These are phyloP conservation scores for Penicillium corylophilum DNA, from an alignment of 2,329 filamentous ascomycete species.

Conservation along the genomic window DNA sequence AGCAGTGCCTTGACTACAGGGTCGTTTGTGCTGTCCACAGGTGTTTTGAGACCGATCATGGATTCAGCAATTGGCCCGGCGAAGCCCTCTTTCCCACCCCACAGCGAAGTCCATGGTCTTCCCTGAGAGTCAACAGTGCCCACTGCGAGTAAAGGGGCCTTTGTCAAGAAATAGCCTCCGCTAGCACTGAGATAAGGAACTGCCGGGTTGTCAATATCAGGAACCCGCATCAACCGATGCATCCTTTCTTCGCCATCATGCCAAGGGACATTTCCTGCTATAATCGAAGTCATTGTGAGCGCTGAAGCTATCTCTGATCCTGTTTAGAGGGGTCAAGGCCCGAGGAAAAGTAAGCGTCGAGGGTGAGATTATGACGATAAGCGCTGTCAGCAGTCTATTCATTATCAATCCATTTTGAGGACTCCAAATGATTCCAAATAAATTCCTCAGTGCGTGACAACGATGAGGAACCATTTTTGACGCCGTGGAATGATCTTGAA, in stretches of 20 bases:
- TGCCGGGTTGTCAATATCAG: not conserved
- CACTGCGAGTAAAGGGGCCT: not conserved
- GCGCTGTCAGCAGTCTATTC: not conserved
- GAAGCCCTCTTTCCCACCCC: not conserved
- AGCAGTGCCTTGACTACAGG: not conserved
- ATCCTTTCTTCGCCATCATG: not conserved
- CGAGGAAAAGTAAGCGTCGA: not conserved
- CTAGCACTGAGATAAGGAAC: not conserved
- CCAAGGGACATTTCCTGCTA: not conserved
- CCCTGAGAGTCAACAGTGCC: not conserved
- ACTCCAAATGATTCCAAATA: not conserved
- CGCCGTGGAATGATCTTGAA: not conserved
- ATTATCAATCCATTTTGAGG: not conserved
- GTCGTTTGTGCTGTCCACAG: not conserved
- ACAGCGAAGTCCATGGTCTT: not conserved
- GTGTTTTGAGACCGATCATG: not conserved
- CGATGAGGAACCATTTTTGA: not conserved
- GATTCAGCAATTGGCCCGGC: not conserved
- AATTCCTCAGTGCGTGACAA: not conserved
- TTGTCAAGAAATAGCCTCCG: not conserved
- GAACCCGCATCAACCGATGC: not conserved
- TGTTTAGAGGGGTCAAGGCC: not conserved
- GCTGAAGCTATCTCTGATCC: not conserved
- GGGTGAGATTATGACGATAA: not conserved
- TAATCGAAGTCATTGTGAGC: not conserved